Evolutionary conservation across 2,329 filamentous ascomycete species (phyloP), one percentile per base, ranked within the genome.

Genomic region (Coleophoma crateriformis): DNA sequence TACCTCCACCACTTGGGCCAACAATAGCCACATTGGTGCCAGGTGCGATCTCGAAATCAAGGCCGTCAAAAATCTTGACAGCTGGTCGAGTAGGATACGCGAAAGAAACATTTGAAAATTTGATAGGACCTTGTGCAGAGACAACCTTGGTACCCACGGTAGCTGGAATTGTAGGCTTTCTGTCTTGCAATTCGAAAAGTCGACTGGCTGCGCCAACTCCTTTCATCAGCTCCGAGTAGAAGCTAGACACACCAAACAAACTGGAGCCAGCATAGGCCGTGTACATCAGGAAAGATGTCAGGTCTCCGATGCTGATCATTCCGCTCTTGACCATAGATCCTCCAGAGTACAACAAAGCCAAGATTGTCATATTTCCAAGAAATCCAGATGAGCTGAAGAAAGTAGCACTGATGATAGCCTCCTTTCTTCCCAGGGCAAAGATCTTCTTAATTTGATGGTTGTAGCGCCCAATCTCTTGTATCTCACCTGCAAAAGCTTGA

Each of bases 171-270:
- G 84, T 86, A 0, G 91, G 88, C 51, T 88, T 76, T 54, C 94
- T 85, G 67, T 99, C 94, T 66, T 97, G 91, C 6, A 99, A 79
- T 65, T 99, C 94, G 63, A 99, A 99, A 1, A 99, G 76, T 52
- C 94, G 87, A 62, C 87, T 95, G n/a, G 94, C 94, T 39, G 94
- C 94, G 61, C 95, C 94, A 4, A 96, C 92, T 39, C 95, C 95
- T 69, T 99, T 99, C 94, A 99, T 99, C 54, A 99, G 77, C 66
- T 99, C 94, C 0, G 91, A 96, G 69, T 96, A 99, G 71, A 99
- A 99, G 50, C 88, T 90, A 4, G 90, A 96, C 2, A 99, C 75
- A 4, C 94, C 94, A 59, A 97, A 96, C 55, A 99, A 80, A 68
- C 89, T 95, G 45, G 88, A 94, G 3, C 82, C 82, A 7, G 82